These are phyloP conservation scores for Coprinellus aureogranulatus DNA, from an alignment of 768 basidiomycete genomes.

Conservation along the genomic window DNA sequence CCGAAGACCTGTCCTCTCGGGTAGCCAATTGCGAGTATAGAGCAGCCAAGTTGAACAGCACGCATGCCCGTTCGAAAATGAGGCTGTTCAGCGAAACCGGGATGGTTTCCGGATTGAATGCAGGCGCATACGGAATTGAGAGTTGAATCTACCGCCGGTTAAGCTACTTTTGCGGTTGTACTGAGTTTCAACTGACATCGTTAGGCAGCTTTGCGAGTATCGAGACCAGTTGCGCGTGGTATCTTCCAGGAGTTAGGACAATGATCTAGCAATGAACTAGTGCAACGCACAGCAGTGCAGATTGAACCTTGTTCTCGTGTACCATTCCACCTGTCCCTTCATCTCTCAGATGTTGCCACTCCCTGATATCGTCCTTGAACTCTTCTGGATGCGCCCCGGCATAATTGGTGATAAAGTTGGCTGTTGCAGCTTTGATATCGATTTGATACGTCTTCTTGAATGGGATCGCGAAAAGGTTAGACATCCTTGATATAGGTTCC, in stretches of 20 bases:
- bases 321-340: conserved; percentile 48
- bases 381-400: conserved; percentile 79
- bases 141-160: conserved; percentile 55
- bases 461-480: conserved; percentile 73
- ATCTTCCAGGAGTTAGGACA: conserved; percentile 46
- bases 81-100: conserved; percentile 70
- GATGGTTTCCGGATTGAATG: conserved; percentile 54
- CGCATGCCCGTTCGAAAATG: conserved; percentile 74
- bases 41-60: conserved; percentile 84
- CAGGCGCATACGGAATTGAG: conserved; percentile 70
- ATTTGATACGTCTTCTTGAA: conserved; percentile 67
- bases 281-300: conserved; percentile 54
- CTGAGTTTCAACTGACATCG: conserved; percentile 48
- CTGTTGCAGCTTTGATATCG: conserved; percentile 52
- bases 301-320: conserved; percentile 55
- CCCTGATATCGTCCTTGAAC: conserved; percentile 72
- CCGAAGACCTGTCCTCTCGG: conserved; percentile 62
- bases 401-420: conserved; percentile 66
- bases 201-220: conserved; percentile 81
- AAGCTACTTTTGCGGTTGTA: not conserved
- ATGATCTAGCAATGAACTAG: not conserved
- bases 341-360: conserved; percentile 67
- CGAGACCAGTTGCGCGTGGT: conserved; percentile 86
- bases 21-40: conserved; percentile 81
- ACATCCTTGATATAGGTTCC: conserved; percentile 42